Evolutionary conservation across 192 early-diverging fungal species (phyloP).

Genomic region (Irineochytrium annulatum): DNA sequence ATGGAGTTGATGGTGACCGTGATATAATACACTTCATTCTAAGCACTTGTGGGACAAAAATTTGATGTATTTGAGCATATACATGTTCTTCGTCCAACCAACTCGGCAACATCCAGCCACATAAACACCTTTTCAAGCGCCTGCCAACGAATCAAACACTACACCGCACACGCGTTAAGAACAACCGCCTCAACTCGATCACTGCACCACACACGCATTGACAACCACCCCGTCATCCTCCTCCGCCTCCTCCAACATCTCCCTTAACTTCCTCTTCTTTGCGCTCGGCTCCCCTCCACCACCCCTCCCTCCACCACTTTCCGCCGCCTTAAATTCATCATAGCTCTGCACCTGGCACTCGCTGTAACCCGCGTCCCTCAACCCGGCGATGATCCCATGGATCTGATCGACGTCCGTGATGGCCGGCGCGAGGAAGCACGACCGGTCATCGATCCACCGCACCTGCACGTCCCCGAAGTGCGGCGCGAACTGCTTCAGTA

Average conservation of each 20-base stretch:
- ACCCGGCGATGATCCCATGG: background rate
- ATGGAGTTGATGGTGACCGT: no score
- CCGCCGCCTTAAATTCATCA: background rate
- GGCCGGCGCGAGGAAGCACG: slow-evolving; percentile 52
- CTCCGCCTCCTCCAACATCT: slow-evolving; percentile 10
- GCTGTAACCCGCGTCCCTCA: background rate
- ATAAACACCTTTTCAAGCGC: no score
- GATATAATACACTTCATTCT: no score
- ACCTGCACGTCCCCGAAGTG: slow-evolving; percentile 40
- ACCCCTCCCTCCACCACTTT: background rate
- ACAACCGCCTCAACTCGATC: no score
- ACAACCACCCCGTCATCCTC: background rate
- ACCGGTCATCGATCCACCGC: slow-evolving; percentile 46
- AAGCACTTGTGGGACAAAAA: no score
- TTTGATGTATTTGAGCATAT: no score
- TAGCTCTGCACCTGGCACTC: background rate
- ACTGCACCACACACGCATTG: background rate
- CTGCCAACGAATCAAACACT: no score
- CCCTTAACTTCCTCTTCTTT: slow-evolving; percentile 6
- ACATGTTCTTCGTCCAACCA: no score
- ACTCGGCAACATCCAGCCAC: no score
- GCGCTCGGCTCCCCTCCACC: background rate
- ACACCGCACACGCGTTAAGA: no score
- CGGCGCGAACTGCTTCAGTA: slow-evolving; percentile 42
- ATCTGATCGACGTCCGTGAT: slow-evolving; percentile 26